Evolutionary conservation across 345 rosid genomes (phyloP).

Genomic region (Linum usitatissimum): DNA sequence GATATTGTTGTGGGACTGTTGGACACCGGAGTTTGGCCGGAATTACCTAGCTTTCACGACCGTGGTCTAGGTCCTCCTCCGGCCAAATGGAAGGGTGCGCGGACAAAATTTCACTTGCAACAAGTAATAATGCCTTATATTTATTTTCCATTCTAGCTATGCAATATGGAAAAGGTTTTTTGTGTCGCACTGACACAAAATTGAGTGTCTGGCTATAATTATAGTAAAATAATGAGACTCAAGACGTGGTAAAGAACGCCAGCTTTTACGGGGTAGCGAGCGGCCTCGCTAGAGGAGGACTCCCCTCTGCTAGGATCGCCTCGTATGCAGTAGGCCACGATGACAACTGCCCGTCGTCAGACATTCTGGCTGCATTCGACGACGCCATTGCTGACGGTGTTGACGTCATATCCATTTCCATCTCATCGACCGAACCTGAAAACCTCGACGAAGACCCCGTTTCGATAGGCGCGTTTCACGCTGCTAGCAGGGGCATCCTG

Average conservation of each 20-base stretch:
- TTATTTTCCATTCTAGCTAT: too few species aligned
- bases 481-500: conserved; percentile 40
- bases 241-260: conserved; percentile 20
- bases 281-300: conserved; percentile 52
- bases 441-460: conserved; percentile 9
- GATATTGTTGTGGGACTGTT: conserved; percentile 29
- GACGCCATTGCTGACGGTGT: conserved; percentile 64
- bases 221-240: conserved; percentile 37
- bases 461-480: conserved; percentile 45
- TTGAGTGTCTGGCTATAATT: too few species aligned
- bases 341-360: not conserved
- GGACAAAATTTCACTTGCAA: conserved; percentile 44
- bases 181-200: too few species aligned
- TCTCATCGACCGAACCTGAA: accelerated
- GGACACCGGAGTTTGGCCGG: conserved; percentile 38
- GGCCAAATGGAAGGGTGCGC: conserved; percentile 37
- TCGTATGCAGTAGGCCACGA: conserved; percentile 26
- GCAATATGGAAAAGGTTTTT: too few species aligned
- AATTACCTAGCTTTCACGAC: conserved; percentile 33
- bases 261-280: conserved; percentile 35
- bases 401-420: conserved; percentile 29
- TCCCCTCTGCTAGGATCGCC: conserved; percentile 48
- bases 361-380: conserved; percentile 38
- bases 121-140: conserved; percentile 27
- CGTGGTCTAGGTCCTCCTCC: conserved; percentile 42